phyloP scores from a whole-genome alignment of 495 filamentous ascomycete species.

The Jackrogersella minutella region DNA sequence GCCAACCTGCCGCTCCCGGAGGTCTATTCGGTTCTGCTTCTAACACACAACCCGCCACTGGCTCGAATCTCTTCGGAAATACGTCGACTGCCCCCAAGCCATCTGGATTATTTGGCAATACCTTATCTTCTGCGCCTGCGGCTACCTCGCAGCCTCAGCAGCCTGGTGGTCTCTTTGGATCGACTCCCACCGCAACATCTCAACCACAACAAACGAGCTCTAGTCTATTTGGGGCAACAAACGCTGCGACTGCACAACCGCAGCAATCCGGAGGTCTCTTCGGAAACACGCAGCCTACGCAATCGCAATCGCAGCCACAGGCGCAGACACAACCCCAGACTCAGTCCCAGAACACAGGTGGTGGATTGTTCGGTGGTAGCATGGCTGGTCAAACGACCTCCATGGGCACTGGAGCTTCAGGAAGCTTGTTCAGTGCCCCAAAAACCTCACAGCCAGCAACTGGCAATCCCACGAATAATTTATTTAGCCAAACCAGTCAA shows the following conservation, averaged over 20 bases:
- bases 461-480: conserved; percentile 22
- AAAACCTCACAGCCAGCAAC: conserved; percentile 33
- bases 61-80: conserved; percentile 24
- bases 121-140: conserved; percentile 37
- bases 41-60: conserved; percentile 27
- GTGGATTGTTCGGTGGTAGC: conserved; percentile 56
- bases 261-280: conserved; percentile 49
- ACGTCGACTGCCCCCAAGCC: conserved; percentile 51
- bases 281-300: conserved; percentile 38
- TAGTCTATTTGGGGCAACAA: conserved; percentile 39
- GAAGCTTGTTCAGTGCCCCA: conserved; percentile 44
- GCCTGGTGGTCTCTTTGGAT: conserved; percentile 45
- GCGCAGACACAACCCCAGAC: conserved; percentile 39
- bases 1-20: conserved; percentile 50
- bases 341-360: conserved; percentile 48
- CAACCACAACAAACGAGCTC: conserved; percentile 35
- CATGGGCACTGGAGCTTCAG: conserved; percentile 38
- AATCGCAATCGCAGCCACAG: conserved; percentile 42
- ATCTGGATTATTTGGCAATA: conserved; percentile 62
- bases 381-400: conserved; percentile 46
- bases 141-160: conserved; percentile 54
- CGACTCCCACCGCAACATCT: conserved; percentile 28
- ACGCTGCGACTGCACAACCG: conserved; percentile 36
- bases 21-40: conserved; percentile 43
- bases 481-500: conserved; percentile 44